These are phyloP conservation scores for Chenopodium album DNA, from an alignment of 148 eudicot genomes.

Conservation along the genomic window DNA sequence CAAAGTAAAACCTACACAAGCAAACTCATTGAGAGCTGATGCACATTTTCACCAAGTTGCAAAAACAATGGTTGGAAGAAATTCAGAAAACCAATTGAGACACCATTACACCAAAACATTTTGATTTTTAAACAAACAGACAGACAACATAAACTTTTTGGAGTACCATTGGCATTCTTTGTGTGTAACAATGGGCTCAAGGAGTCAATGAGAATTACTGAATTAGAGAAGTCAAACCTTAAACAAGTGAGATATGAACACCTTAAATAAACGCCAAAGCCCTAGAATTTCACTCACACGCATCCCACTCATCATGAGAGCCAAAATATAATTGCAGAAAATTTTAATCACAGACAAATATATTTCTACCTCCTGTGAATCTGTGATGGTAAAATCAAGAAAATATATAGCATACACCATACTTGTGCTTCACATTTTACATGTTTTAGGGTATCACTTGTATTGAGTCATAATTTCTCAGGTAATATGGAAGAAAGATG, in stretches of 20 bases:
- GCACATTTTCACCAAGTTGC: background rate
- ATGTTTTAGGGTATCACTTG: background rate
- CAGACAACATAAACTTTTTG: background rate
- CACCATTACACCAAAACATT: background rate
- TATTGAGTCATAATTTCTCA: background rate
- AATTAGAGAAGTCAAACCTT: background rate
- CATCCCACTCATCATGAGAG: background rate
- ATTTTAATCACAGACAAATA: too few relatives aligned
- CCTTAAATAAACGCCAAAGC: background rate
- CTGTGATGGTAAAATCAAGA: background rate
- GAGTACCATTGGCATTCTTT: background rate
- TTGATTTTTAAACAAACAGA: background rate
- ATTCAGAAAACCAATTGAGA: background rate
- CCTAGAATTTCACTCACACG: background rate
- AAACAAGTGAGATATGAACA: background rate
- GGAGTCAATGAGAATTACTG: too few relatives aligned
- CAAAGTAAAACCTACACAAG: background rate
- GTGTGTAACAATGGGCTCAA: background rate
- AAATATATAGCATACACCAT: background rate
- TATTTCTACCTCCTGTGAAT: background rate
- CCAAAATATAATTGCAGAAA: background rate
- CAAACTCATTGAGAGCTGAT: background rate
- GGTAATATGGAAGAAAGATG: background rate
- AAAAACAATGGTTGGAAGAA: background rate
- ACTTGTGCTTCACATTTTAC: background rate